Conservation (phyloP, 495 filamentous ascomycete genomes). For the Aspergillus panamensis region DNA sequence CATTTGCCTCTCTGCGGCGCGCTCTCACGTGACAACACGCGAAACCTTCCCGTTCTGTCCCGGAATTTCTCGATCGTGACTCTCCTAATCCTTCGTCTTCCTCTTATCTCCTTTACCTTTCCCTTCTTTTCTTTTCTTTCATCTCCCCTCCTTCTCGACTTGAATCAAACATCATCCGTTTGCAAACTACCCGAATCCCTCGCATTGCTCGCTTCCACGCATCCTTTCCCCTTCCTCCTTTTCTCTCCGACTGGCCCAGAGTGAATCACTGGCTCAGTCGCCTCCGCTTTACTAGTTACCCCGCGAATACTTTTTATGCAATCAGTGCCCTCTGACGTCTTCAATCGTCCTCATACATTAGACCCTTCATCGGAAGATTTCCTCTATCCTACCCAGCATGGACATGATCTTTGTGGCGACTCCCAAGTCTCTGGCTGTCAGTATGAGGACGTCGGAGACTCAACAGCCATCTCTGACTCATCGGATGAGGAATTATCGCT, state of each 20-base stretch:
- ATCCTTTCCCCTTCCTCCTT: background rate
- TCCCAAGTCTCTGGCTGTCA: constrained; percentile 36
- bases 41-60: constrained; percentile 8
- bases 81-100: constrained; percentile 2
- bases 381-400: constrained; percentile 65
- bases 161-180: constrained; percentile 1
- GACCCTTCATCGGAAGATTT: constrained; percentile 40
- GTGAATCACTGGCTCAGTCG: constrained; percentile 64
- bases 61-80: background rate
- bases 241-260: constrained; percentile 42
- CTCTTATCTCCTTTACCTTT: constrained; percentile 3
- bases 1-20: constrained; percentile 13
- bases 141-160: constrained; percentile 1
- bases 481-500: constrained; percentile 31
- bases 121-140: constrained; percentile 3
- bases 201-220: constrained; percentile 1
- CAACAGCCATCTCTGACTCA: constrained; percentile 25
- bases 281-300: constrained; percentile 32
- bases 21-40: constrained; percentile 21
- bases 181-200: background rate
- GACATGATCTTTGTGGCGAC: constrained; percentile 54
- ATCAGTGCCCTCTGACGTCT: constrained; percentile 65
- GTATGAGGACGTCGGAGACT: constrained; percentile 30
- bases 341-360: constrained; percentile 49
- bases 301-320: constrained; percentile 77